phyloP scores from a whole-genome alignment of 2,329 filamentous ascomycete genomes.

The Pseudocercospora musae region DNA sequence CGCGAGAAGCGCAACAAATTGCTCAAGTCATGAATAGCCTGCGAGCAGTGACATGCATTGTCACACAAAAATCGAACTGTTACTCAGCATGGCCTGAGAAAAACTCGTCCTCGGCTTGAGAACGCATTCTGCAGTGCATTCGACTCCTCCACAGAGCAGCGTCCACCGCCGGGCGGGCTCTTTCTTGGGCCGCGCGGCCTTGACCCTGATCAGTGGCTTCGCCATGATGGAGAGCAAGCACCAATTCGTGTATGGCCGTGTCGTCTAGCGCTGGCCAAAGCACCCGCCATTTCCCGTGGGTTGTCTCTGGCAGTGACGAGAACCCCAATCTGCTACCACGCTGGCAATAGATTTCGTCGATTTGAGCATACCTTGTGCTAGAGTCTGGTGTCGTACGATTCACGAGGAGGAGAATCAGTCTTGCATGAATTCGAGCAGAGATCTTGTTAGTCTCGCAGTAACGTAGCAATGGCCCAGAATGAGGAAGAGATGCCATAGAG shows the following conservation, averaged over 20 bases:
- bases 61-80: neutral
- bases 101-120: neutral
- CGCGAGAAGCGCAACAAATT: conserved; percentile 95
- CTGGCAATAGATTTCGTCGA: neutral
- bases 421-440: neutral
- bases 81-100: neutral
- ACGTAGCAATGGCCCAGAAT: neutral
- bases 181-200: neutral
- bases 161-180: neutral
- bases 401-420: neutral
- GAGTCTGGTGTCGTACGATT: neutral
- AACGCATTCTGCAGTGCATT: neutral
- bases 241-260: neutral
- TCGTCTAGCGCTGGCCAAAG: neutral
- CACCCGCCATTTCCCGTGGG: neutral
- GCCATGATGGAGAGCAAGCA: neutral
- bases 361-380: neutral
- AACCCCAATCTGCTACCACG: neutral
- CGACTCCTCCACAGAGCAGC: neutral
- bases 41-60: neutral
- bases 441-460: neutral
- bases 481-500: neutral
- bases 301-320: neutral
- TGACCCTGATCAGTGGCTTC: neutral
- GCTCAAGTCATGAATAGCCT: conserved; percentile 46